Conservation (phyloP, 2,329 filamentous ascomycete species). For the Sarocladium kiliense region DNA sequence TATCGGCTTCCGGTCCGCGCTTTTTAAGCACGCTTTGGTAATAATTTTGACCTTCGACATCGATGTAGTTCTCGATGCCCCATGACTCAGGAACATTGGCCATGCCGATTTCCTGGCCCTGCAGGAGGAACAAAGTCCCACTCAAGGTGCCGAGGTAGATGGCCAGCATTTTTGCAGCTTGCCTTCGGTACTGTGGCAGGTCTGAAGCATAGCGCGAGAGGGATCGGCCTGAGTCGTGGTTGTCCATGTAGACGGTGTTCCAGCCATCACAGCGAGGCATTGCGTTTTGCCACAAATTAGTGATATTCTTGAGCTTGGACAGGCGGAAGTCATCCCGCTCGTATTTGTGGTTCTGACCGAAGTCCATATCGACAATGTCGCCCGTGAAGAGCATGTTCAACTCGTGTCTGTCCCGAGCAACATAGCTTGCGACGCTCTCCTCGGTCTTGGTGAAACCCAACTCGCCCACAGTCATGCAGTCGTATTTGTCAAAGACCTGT, state of each 20-base stretch:
- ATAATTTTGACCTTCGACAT: slow-evolving; percentile 36
- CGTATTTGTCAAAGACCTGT: slow-evolving; percentile 48
- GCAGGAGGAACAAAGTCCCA: slow-evolving; percentile 43
- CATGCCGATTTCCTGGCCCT: slow-evolving; percentile 50
- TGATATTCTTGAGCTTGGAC: slow-evolving; percentile 12
- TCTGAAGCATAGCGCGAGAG: slow-evolving; percentile 37
- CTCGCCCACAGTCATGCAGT: slow-evolving; percentile 62
- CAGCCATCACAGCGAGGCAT: slow-evolving; percentile 46
- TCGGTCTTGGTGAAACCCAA: slow-evolving; percentile 52
- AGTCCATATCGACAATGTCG: slow-evolving; percentile 38
- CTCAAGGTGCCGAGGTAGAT: slow-evolving; percentile 31
- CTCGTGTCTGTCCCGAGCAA: slow-evolving; percentile 44
- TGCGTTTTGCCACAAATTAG: not conserved
- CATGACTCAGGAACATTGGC: slow-evolving; percentile 36
- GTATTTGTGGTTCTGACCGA: slow-evolving; percentile 43
- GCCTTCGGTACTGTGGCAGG: not conserved
- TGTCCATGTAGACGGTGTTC: slow-evolving; percentile 58
- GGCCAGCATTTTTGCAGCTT: slow-evolving; percentile 41
- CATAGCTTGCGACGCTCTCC: slow-evolving; percentile 48
- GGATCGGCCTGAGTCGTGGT: slow-evolving; percentile 56
- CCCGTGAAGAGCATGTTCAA: slow-evolving; percentile 61
- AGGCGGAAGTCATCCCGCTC: slow-evolving; percentile 34
- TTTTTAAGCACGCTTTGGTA: too few relatives aligned
- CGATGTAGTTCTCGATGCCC: slow-evolving; percentile 36
- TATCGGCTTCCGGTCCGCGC: not conserved